A percentile compares a stretch with the other conserved stretches of the same genome.
Evolutionary conservation across 73 alveolate species (phyloP).

Genomic region (Paramecium primaurelia): DNA sequence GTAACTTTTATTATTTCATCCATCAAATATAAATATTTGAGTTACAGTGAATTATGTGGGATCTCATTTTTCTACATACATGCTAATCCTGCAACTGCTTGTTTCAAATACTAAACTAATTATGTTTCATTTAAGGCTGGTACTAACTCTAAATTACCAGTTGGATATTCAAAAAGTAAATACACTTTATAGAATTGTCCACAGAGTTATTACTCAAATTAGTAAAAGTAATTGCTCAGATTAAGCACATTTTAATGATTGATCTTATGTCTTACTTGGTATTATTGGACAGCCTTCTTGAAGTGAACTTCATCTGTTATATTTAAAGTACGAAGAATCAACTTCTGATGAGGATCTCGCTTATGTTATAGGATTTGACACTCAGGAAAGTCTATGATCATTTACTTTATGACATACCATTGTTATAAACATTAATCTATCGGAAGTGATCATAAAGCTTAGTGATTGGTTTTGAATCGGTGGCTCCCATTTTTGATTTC

Average conservation of each 20-base stretch:
- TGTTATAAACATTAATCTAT: background rate
- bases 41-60: background rate
- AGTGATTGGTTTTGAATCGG: background rate
- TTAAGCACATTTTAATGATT: background rate
- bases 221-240: background rate
- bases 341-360: background rate
- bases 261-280: background rate
- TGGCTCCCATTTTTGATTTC: conserved; percentile 10
- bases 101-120: background rate
- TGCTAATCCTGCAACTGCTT: background rate
- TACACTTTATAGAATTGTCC: conserved; percentile 11
- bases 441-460: background rate
- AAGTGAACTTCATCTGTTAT: conserved; percentile 24
- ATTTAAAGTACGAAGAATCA: background rate
- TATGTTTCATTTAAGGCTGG: background rate
- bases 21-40: background rate
- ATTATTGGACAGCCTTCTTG: background rate
- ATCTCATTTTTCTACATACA: conserved; percentile 3
- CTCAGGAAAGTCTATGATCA: background rate
- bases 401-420: background rate
- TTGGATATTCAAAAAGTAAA: conserved; percentile 6
- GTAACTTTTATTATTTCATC: background rate
- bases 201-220: conserved; percentile 36
- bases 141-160: background rate
- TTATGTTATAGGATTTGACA: background rate